Evolutionary conservation across 345 rosid species (phyloP), one percentile per base, ranked within the genome.

Genomic region (Sapria himalayana): DNA sequence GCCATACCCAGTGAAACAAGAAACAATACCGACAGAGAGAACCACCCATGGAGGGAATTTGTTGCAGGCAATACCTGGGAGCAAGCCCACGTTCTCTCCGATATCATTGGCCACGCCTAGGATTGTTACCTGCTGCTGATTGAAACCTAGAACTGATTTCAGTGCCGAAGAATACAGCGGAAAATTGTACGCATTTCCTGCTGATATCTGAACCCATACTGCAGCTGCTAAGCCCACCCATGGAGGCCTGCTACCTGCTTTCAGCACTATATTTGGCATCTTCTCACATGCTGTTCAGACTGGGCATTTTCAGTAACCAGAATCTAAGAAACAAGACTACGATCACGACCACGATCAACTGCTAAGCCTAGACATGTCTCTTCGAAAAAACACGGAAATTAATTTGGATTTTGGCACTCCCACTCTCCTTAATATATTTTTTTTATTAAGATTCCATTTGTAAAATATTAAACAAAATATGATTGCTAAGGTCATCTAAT

Each of bases 181-280:
- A 66, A 89, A 89, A 58, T 68, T 89, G 58, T 63, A 57, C 20
- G 48, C 40, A 55, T 52, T 80, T 31, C 86, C 99, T 0, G 93
- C 81, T 0, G 81, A 57, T 29, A 78, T 45, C 56, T 76, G 63
- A 19, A 91, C 77, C 95, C 99, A 84, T 0, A 76, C 69, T 5
- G 99, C 99, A 0, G 99, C 95, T 0, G 86, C 92, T 15, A 84
- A 64, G 0, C 95, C 93, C 34, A 84, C 81, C 98, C 98, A 89
- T 1, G 98, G 98, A 7, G 98, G 95, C 49, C 93, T 65, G 49
- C 79, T 89, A 25, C 95, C 95, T 1, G 65, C 62, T 60, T 82
- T 89, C 3, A 76, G 64, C 25, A 51, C 71, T 15, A 47, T 54
- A 14, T 42, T 74, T 32, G 59, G 54, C 81, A 73, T 69, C 37